Base-by-base conservation (phyloP, 73 alveolate species). In the Blepharisma japonicum region DNA sequence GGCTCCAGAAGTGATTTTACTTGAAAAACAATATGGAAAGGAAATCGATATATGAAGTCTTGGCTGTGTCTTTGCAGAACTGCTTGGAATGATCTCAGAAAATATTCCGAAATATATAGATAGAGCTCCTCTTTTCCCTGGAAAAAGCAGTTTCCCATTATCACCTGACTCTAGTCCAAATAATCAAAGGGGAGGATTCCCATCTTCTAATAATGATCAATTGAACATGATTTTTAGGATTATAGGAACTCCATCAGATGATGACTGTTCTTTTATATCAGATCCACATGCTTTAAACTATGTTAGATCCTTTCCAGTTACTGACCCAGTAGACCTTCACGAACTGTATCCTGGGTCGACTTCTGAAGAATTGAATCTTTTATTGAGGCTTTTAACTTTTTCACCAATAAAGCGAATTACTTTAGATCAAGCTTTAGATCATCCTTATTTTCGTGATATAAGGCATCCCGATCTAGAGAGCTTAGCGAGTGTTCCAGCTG, bases 41-140 rank as follows among this genome's bases (percentile, higher is more conserved):
- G 96, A 98, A 6, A 95, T 95, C 14, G 99, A 95, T 80, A 90
- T 95, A 45, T 95, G 99, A 98, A 89, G 97, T 39, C 93, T 95
- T 27, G 99, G 99, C 45, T 95, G 99, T 77, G 82, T 95, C 56
- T 91, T 94, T 87, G 99, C 97, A 25, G 98, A 95, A 79, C 81
- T 95, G 55, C 83, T 94, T 86, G 92, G 94, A 79, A 93, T 95
- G 98, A 94, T 95, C 89, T 93, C 92, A 77, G 98, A 93, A 77
- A 91, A 89, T 77, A 96, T 98, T 0, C 95, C 97, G 0, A 91
- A 97, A 23, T 92, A 81, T 72, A 79, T 93, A 56, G 98, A 95
- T 55, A 89, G 98, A 82, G 88, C 93, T 66, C 99, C 99, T 7
- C 86, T 95, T 45, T 95, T 95, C 87, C 99, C 99, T 45, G 99